Evolutionary conservation across 768 basidiomycete genomes (phyloP), one percentile per base, ranked within the genome.

Genomic region (Galerina marginata): DNA sequence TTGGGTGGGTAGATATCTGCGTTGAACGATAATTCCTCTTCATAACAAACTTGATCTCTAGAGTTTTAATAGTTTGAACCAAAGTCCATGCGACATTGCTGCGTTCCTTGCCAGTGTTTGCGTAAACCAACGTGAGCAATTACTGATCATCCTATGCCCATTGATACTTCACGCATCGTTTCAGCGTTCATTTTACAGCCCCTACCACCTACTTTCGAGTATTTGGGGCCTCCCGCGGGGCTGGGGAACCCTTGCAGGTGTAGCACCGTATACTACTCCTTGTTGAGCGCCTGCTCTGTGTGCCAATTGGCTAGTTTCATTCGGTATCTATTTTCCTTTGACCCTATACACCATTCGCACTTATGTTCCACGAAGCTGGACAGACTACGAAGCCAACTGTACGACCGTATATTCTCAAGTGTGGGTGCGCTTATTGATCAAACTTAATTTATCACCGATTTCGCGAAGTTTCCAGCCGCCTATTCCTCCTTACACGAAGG

Each of bases 21-120:
- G 4, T 33, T 33, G 2, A 7, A 33, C 7, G 29, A 33, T 33
- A 33, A 33, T 7, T 33, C 29, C 29, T 4, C 29, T 33, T 33
- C 29, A 4, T 33, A 7, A 33, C 7, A 33, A 4, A 7, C 29
- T 33, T 33, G 29, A 33, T 33, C 10, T 47, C 2, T 40, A 54
- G 53, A 54, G 53, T 26, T 54, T 54, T 12, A 54, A 54, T 16
- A 29, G 25, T 9, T 33, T 54, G 25, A 7, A 44, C 2, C 53
- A 54, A 44, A 54, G 40, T 44, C 53, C 53, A 6, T 54, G 53
- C 26, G 38, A 54, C 23, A 40, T 54, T 2, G 53, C 23, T 33
- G 39, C 16, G 5, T 40, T 43, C 16, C 42, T 54, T 43, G 23
- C 39, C 15, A 11, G 25, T 16, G 42, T 54, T 10, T 54, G 53